Base-by-base conservation (phyloP, 2,329 filamentous ascomycete genomes). In the Fusarium chlamydosporum region DNA sequence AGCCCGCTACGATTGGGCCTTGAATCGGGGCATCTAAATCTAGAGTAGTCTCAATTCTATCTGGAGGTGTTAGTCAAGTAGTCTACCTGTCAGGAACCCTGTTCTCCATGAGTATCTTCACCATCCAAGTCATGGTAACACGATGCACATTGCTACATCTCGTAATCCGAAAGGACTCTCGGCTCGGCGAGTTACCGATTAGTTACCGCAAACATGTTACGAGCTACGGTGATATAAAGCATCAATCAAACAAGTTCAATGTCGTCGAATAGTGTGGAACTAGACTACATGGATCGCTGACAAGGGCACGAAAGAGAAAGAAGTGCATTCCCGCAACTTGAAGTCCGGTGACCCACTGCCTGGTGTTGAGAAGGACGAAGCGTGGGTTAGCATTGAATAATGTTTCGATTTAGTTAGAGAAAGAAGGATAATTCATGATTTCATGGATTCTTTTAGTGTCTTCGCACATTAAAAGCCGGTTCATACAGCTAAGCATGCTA, bases 61-160 rank as follows among this genome's bases (percentile, higher is more conserved):
- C 8, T 23, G 10, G 54, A 27, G 79, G 26, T 74, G 74, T 61
- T 70, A 72, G 15, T 51, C 71, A 23, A 59, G 42, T 26, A 60
- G 46, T 10, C 82, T 7, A 35, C 16, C 10, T n/a, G 10, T n/a
- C 18, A 35, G 10, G 18, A 34, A 15, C n/a, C 77, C 80, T 15
- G 82, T 51, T 75, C 42, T 90, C 89, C 0, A 78, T 88, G n/a
- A 84, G 84, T 40, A 81, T 45, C 82, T 86, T 64, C 90, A 90
- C 2, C 38, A 83, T 85, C 40, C 84, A 8, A 29, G 29, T 10
- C 88, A 60, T 79, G 87, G 69, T 90, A 80, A 43, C 87, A 92
- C 81, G 87, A 84, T 2, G 89, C 2, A 81, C 87, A 47, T 83
- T 92, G 27, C 75, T 93, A 51, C 92, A 89, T 80, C 80, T 92